Evolutionary conservation across 805 yeast species (phyloP).

Genomic region (Candida ipomoeae): DNA sequence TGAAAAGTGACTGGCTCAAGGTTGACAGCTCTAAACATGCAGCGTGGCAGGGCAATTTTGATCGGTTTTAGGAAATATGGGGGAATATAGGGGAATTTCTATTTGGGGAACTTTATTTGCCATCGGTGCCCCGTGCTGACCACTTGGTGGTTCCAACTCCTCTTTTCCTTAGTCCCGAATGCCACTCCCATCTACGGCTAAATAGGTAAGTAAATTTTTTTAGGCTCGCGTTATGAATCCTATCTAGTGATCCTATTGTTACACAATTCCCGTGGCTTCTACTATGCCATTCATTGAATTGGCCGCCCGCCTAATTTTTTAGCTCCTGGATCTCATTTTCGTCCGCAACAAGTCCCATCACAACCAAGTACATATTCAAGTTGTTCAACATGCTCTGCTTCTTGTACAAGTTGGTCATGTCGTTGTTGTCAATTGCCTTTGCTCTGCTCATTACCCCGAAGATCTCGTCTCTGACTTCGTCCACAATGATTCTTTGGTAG

Average conservation of each 20-base stretch:
- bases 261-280: neutral
- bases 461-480: constrained; percentile 88
- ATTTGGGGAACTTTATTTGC: too few relatives aligned
- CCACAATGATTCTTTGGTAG: constrained; percentile 91
- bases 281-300: neutral
- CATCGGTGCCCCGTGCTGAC: too few relatives aligned
- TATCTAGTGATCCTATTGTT: neutral
- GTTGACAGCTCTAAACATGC: neutral
- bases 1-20: neutral
- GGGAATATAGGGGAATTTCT: too few relatives aligned
- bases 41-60: neutral
- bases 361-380: constrained; percentile 88
- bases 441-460: constrained; percentile 83
- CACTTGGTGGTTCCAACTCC: too few relatives aligned
- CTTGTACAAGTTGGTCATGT: constrained; percentile 40
- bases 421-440: constrained; percentile 53
- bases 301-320: constrained; percentile 14
- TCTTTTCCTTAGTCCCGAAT: too few relatives aligned
- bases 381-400: constrained; percentile 65
- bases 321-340: constrained; percentile 85
- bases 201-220: neutral
- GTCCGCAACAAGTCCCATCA: constrained; percentile 92
- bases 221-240: neutral
- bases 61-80: too few relatives aligned
- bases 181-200: neutral